Percentiles rank a stretch among this genome's conserved stretches.
Conservation (phyloP, 1,284 basidiomycete species). For the Puccinia sorghi region DNA sequence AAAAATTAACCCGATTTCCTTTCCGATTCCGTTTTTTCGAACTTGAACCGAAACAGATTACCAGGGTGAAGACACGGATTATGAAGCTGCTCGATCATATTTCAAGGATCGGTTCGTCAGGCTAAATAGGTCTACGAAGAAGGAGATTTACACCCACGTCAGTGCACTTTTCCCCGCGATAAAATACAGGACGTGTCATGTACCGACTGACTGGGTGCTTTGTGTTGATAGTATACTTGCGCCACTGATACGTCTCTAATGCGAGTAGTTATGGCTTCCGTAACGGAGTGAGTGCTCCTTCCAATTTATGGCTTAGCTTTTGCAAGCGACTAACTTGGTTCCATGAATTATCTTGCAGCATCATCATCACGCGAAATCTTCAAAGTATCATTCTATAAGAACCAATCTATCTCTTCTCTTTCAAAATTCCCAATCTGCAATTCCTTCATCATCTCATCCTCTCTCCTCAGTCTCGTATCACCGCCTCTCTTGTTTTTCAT, state of each 20-base stretch:
- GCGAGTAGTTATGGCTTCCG: conserved; percentile 88
- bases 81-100: conserved; percentile 76
- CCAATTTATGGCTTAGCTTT: not conserved
- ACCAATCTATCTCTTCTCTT: not conserved
- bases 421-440: not conserved
- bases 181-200: not conserved
- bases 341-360: not conserved
- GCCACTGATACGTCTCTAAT: conserved; percentile 91
- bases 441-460: not conserved
- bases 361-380: conserved; percentile 50
- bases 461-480: not conserved
- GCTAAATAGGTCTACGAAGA: conserved; percentile 77
- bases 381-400: conserved; percentile 48
- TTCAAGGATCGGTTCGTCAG: conserved; percentile 82
- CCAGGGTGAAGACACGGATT: conserved; percentile 62
- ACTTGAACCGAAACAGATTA: conserved; percentile 57
- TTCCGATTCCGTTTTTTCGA: not conserved
- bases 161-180: not conserved
- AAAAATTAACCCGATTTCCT: not conserved
- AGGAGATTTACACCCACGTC: conserved; percentile 72
- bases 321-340: not conserved
- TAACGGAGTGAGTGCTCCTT: conserved; percentile 56
- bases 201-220: conserved; percentile 60
- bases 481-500: not conserved
- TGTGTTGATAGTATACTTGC: conserved; percentile 67